Conservation (phyloP, 2,329 filamentous ascomycete species). For the Penicillium freii region DNA sequence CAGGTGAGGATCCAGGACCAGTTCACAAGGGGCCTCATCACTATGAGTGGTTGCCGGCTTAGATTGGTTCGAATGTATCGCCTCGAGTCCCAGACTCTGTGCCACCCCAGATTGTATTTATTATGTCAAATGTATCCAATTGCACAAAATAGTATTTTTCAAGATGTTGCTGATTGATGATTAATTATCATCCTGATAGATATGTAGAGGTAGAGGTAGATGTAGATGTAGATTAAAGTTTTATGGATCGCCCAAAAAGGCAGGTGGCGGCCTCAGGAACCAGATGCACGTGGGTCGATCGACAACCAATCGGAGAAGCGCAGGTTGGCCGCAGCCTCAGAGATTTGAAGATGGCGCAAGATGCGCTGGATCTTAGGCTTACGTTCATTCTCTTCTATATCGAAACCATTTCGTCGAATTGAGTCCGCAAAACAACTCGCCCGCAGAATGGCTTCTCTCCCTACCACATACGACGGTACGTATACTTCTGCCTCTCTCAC, state of each 20-base stretch:
- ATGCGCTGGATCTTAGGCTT: conserved; percentile 18
- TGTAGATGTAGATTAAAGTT: neutral
- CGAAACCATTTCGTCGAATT: conserved; percentile 31
- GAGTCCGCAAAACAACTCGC: conserved; percentile 36
- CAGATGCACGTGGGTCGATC: conserved; percentile 24
- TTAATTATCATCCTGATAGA: neutral
- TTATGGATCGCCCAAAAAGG: conserved; percentile 9
- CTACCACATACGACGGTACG: conserved; percentile 60
- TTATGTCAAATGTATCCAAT: neutral
- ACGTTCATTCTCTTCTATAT: conserved; percentile 25
- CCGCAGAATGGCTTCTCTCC: conserved; percentile 53
- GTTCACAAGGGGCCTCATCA: conserved; percentile 60
- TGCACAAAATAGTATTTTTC: neutral
- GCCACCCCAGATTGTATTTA: neutral
- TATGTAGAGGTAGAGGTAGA: neutral
- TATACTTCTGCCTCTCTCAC: conserved; percentile 6
- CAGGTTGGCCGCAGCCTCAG: conserved; percentile 7
- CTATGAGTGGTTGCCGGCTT: conserved; percentile 59
- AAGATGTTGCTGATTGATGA: neutral
- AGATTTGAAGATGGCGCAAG: conserved; percentile 22
- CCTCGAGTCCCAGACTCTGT: neutral
- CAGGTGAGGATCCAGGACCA: conserved; percentile 52
- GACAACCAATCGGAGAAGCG: conserved; percentile 24
- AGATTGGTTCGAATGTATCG: neutral
- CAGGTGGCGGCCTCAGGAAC: conserved; percentile 23